Conservation (phyloP, 306 rosid species). For the Spatholobus suberectus region DNA sequence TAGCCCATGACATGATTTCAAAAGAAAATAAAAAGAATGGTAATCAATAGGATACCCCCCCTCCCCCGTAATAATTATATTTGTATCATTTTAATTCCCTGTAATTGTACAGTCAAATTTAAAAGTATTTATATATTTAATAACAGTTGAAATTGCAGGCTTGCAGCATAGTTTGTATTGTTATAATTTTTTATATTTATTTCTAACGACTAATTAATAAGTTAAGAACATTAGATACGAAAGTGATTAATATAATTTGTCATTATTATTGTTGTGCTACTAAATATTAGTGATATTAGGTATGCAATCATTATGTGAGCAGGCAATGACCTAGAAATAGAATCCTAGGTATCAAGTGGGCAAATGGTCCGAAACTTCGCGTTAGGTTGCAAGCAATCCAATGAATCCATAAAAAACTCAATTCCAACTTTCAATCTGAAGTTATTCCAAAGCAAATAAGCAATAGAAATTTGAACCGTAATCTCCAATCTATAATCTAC, state of each 20-base stretch:
- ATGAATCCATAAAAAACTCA: not conserved
- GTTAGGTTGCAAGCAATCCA: constrained; percentile 16
- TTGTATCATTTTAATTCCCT: no score
- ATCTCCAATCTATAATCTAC: not conserved
- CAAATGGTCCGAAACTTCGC: constrained; percentile 38
- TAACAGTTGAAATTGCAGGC: not conserved
- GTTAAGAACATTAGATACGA: not conserved
- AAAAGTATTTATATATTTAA: not conserved
- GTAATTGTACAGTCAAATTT: not conserved
- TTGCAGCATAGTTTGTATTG: no score
- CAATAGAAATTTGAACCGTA: not conserved
- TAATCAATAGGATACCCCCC: no score
- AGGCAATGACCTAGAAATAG: not conserved
- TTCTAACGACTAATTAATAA: not conserved
- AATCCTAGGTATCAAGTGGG: constrained; percentile 9
- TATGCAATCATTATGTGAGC: constrained; percentile 15
- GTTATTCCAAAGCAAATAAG: constrained; percentile 18
- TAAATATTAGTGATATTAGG: not conserved
- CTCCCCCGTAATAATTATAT: no score
- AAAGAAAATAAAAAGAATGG: no score
- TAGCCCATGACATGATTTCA: no score
- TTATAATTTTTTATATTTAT: not conserved
- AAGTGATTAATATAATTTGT: not conserved
- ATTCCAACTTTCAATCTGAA: constrained; percentile 16
- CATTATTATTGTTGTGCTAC: not conserved